Conservation (phyloP, 2,329 filamentous ascomycete genomes). For the Xylaria polymorpha region DNA sequence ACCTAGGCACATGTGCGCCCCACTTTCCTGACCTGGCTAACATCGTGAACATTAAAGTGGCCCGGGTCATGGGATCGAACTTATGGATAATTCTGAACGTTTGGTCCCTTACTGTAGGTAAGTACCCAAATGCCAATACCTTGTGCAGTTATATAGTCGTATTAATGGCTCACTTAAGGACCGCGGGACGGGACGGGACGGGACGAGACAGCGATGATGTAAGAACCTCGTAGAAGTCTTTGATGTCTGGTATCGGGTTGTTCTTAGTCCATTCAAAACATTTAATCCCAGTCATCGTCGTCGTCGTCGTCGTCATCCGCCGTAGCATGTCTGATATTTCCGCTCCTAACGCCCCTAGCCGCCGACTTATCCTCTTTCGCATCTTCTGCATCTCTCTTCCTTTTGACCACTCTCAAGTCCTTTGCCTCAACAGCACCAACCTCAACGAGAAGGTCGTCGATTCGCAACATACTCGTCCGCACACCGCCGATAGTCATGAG, state of each 20-base stretch:
- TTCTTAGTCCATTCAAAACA: slow-evolving; percentile 17
- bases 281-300: slow-evolving; percentile 72
- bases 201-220: neutral
- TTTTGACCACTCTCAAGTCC: slow-evolving; percentile 80
- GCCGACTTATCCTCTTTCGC: slow-evolving; percentile 68
- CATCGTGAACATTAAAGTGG: slow-evolving; percentile 6
- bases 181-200: neutral
- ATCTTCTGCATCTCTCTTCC: slow-evolving; percentile 69
- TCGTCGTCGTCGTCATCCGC: slow-evolving; percentile 61
- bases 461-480: slow-evolving; percentile 75
- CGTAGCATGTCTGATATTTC: slow-evolving; percentile 60
- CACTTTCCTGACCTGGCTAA: neutral
- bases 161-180: slow-evolving; percentile 10
- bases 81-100: neutral
- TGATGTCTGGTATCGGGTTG: slow-evolving; percentile 18
- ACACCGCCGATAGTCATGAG: slow-evolving; percentile 81
- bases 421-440: slow-evolving; percentile 81
- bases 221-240: slow-evolving; percentile 7
- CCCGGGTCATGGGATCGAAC: neutral
- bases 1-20: neutral
- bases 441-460: slow-evolving; percentile 85
- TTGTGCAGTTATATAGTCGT: slow-evolving; percentile 25
- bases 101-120: slow-evolving; percentile 10
- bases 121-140: neutral
- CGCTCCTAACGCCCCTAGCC: slow-evolving; percentile 63